Conservation (phyloP, 495 filamentous ascomycete genomes). For the Penicillium paradoxum region DNA sequence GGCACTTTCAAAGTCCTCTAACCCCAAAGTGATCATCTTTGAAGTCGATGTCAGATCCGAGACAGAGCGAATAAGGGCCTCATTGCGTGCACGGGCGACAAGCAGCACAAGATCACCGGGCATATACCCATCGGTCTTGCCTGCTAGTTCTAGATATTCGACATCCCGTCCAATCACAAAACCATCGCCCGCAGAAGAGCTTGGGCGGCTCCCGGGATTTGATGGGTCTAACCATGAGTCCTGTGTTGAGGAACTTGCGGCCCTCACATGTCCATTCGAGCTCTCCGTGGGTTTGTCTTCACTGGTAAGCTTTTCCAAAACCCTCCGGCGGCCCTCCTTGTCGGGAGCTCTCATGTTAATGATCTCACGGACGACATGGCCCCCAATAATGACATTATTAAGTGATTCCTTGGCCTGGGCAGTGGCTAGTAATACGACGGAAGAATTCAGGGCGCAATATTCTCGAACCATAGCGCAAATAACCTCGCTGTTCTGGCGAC, state of each 20-base stretch:
- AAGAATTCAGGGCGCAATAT: slow-evolving; percentile 68
- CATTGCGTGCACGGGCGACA: slow-evolving; percentile 80
- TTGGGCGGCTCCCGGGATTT: slow-evolving; percentile 41
- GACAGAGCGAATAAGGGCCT: slow-evolving; percentile 76
- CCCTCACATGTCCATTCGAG: slow-evolving; percentile 36
- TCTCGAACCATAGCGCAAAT: slow-evolving; percentile 78
- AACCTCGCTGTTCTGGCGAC: slow-evolving; percentile 84
- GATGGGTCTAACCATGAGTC: slow-evolving; percentile 71
- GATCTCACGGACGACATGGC: slow-evolving; percentile 77
- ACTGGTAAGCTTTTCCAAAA: slow-evolving; percentile 64
- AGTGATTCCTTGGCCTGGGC: slow-evolving; percentile 86
- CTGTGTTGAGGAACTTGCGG: slow-evolving; percentile 36
- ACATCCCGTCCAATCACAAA: slow-evolving; percentile 68
- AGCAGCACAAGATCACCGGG: slow-evolving; percentile 86
- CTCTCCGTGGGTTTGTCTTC: slow-evolving; percentile 37
- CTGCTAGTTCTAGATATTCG: slow-evolving; percentile 87
- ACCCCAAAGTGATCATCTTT: slow-evolving; percentile 55
- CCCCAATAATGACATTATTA: slow-evolving; percentile 73
- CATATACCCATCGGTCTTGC: slow-evolving; percentile 95
- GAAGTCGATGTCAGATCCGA: slow-evolving; percentile 30
- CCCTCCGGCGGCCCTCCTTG: slow-evolving; percentile 79
- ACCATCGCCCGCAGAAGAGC: slow-evolving; percentile 50
- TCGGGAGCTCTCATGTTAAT: slow-evolving; percentile 82
- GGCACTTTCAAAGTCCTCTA: slow-evolving; percentile 73
- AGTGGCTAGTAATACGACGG: slow-evolving; percentile 83